Conservation (phyloP, 148 eudicot genomes). For the Rhododendron mucronatum region DNA sequence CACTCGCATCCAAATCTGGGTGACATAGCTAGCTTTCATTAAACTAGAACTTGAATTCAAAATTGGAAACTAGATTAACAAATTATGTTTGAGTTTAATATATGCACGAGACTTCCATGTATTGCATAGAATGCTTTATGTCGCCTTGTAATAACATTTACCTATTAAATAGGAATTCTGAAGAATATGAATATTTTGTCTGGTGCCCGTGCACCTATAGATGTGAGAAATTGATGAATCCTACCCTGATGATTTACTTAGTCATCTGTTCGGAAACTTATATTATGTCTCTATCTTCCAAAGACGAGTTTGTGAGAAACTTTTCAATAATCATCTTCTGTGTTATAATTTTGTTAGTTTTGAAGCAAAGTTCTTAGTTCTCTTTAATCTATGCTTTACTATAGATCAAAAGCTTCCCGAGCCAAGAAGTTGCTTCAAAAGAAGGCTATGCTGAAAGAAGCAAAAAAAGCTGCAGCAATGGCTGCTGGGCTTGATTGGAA, state of each 20-base stretch:
- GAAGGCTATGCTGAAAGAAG: constrained; percentile 53
- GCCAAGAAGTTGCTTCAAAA: constrained; percentile 62
- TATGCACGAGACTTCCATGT: neutral
- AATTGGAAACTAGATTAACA: neutral
- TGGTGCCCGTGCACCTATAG: neutral
- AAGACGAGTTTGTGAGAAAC: neutral
- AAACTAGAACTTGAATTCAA: neutral
- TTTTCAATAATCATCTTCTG: neutral
- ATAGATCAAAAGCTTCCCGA: constrained; percentile 63
- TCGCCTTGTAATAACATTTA: neutral
- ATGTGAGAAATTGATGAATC: neutral
- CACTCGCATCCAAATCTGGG: neutral
- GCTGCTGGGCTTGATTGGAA: constrained; percentile 86
- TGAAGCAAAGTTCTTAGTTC: neutral
- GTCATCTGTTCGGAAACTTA: neutral
- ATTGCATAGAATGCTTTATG: neutral
- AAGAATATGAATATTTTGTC: neutral
- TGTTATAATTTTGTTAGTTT: neutral
- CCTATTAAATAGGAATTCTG: neutral
- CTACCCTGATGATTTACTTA: neutral
- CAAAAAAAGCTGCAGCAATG: constrained; percentile 60
- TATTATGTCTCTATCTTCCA: neutral
- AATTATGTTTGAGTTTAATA: neutral
- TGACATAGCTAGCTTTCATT: neutral
- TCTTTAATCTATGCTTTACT: constrained; percentile 13